Evolutionary conservation across 169 alveolate genomes (phyloP).

Genomic region (Cytauxzoon felis): DNA sequence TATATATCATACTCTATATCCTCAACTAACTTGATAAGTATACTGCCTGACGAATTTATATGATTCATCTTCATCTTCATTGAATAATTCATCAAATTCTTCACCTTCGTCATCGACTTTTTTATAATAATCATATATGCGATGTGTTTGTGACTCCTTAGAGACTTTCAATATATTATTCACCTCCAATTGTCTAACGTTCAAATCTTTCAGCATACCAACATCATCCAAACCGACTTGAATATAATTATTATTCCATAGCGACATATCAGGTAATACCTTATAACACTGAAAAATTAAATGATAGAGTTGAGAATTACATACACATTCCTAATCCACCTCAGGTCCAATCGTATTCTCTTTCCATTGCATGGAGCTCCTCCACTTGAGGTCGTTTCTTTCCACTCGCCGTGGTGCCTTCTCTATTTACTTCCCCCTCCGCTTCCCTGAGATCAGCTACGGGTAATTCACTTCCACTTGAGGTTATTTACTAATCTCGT

Average conservation of each 20-base stretch:
- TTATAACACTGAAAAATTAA: slow-evolving; percentile 20
- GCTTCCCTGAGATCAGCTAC: too few species aligned
- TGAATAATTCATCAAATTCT: slow-evolving; percentile 20
- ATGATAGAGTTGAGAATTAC: neutral
- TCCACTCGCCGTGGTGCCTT: too few species aligned
- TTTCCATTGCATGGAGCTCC: too few species aligned
- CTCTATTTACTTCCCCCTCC: too few species aligned
- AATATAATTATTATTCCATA: slow-evolving; percentile 54
- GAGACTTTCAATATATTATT: slow-evolving; percentile 42
- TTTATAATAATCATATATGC: slow-evolving; percentile 48
- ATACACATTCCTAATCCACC: neutral
- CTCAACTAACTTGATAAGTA: slow-evolving; percentile 50
- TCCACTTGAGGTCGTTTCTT: too few species aligned
- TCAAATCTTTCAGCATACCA: slow-evolving; percentile 7
- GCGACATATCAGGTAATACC: slow-evolving; percentile 44
- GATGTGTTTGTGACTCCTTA: slow-evolving; percentile 52
- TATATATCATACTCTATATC: neutral
- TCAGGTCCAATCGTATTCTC: too few species aligned
- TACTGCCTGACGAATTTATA: slow-evolving; percentile 49
- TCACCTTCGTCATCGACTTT: neutral
- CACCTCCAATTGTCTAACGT: slow-evolving; percentile 32
- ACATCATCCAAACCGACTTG: slow-evolving; percentile 64
- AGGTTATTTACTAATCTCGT: too few species aligned
- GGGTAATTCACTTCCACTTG: too few species aligned
- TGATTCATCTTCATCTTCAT: slow-evolving; percentile 11